These are phyloP conservation scores for Aleurites moluccanus DNA, from an alignment of 441 rosid species.

Conservation along the genomic window DNA sequence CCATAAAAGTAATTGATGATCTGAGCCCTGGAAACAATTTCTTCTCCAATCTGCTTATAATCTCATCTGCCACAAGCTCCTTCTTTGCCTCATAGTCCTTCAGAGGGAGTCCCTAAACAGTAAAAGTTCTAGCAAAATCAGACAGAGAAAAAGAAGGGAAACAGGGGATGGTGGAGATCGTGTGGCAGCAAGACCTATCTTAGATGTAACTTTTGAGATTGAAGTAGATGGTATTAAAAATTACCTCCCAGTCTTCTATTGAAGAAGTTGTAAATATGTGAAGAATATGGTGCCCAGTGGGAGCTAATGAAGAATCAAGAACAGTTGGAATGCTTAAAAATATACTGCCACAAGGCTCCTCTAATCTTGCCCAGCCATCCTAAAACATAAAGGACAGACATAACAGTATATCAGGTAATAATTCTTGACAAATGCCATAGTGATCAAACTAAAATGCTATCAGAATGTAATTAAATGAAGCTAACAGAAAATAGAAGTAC, in stretches of 20 bases:
- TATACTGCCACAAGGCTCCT: conserved; percentile 87
- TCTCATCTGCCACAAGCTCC: conserved; percentile 57
- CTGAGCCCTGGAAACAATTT: conserved; percentile 82
- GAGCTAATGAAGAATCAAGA: conserved; percentile 90
- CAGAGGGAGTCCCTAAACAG: conserved; percentile 64
- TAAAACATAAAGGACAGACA: conserved; percentile 27
- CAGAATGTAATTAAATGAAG: conserved; percentile 10
- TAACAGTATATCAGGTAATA: conserved; percentile 10
- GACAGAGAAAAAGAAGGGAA: not conserved
- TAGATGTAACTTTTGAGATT: conserved; percentile 9
- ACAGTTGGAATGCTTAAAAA: conserved; percentile 96
- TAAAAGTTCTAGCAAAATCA: conserved; percentile 12
- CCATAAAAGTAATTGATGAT: conserved; percentile 73
- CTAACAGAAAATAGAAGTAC: conserved; percentile 36
- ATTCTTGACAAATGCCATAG: not conserved
- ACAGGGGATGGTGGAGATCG: not conserved
- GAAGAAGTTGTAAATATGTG: conserved; percentile 91
- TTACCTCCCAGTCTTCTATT: conserved; percentile 89
- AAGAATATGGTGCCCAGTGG: conserved; percentile 75
- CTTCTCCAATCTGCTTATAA: conserved; percentile 76
- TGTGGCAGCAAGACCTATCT: not conserved
- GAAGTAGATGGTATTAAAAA: conserved; percentile 12
- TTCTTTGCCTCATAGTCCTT: conserved; percentile 85
- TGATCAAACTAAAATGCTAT: not conserved
- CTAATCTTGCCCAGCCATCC: conserved; percentile 75